Conservation (phyloP, 2,329 filamentous ascomycete genomes). For the Myrmaecium sp. region DNA sequence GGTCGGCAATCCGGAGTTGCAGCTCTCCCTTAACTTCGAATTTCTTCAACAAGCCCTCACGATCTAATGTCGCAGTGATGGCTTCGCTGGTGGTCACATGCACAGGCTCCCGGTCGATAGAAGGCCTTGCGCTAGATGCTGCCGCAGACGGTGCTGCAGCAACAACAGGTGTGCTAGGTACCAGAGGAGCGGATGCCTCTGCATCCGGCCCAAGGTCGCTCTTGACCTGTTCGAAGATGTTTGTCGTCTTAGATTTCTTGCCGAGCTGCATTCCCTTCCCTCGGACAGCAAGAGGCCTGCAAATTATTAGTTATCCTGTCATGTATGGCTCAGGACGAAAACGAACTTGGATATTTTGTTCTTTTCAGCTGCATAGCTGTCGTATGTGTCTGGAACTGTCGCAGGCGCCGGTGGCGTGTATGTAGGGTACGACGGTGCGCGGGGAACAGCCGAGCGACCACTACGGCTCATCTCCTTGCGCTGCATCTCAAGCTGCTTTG, state of each 20-base stretch:
- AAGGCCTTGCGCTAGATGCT: slow-evolving; percentile 42
- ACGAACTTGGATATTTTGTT: slow-evolving; percentile 78
- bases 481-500: slow-evolving; percentile 97
- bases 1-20: slow-evolving; percentile 76
- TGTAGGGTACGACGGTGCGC: slow-evolving; percentile 70
- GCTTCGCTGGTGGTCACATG: slow-evolving; percentile 76
- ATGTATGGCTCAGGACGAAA: slow-evolving; percentile 2
- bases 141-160: slow-evolving; percentile 35
- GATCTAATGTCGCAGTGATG: slow-evolving; percentile 76
- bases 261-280: slow-evolving; percentile 98
- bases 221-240: slow-evolving; percentile 92
- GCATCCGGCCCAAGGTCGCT: slow-evolving; percentile 78
- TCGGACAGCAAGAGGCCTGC: slow-evolving; percentile 48
- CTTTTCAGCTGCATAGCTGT: slow-evolving; percentile 93
- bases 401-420: slow-evolving; percentile 69
- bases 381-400: slow-evolving; percentile 64
- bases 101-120: slow-evolving; percentile 65
- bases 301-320: slow-evolving; percentile 10
- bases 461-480: slow-evolving; percentile 83
- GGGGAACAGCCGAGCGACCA: slow-evolving; percentile 46
- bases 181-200: slow-evolving; percentile 55
- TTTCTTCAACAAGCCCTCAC: slow-evolving; percentile 73
- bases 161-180: slow-evolving; percentile 38
- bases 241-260: slow-evolving; percentile 95
- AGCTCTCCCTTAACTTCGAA: slow-evolving; percentile 85